These are phyloP conservation scores for Mediolabrus comicus DNA, from an alignment of 108 stramenopile species.

Conservation along the genomic window DNA sequence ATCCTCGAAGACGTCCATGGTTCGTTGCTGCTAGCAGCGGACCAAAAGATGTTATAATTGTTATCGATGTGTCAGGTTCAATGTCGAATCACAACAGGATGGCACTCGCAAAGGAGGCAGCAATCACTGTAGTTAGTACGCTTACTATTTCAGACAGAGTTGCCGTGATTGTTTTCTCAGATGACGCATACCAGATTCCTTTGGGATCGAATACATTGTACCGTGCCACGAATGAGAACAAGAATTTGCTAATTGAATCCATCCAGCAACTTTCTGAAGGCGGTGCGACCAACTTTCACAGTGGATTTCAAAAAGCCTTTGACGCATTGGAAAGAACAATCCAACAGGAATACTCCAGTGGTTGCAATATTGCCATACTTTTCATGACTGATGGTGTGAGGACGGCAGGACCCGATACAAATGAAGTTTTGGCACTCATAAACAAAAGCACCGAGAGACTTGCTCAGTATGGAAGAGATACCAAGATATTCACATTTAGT, in stretches of 20 bases:
- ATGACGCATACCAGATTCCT: background rate
- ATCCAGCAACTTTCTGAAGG: slow-evolving; percentile 7
- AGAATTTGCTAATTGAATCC: slow-evolving; percentile 11
- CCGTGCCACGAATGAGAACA: slow-evolving; percentile 41
- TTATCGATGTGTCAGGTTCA: slow-evolving; percentile 53
- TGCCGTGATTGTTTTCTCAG: slow-evolving; percentile 41
- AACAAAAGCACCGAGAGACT: slow-evolving; percentile 3
- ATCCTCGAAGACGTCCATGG: slow-evolving; percentile 54
- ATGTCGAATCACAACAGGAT: slow-evolving; percentile 45
- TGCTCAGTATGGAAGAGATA: slow-evolving; percentile 12
- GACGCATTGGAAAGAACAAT: slow-evolving; percentile 16
- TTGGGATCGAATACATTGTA: slow-evolving; percentile 5
- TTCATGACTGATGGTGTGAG: slow-evolving; percentile 52
- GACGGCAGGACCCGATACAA: slow-evolving; percentile 1
- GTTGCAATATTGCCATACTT: slow-evolving; percentile 34
- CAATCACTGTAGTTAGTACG: slow-evolving; percentile 42
- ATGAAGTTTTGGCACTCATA: slow-evolving; percentile 31
- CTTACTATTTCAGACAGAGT: slow-evolving; percentile 50
- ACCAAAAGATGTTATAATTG: slow-evolving; percentile 65
- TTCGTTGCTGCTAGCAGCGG: slow-evolving; percentile 59
- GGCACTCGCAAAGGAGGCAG: slow-evolving; percentile 40
- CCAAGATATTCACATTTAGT: slow-evolving; percentile 49
- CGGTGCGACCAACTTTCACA: slow-evolving; percentile 39
- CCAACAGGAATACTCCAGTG: slow-evolving; percentile 22
- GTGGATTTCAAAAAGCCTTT: slow-evolving; percentile 35